Conservation (phyloP, 2,329 filamentous ascomycete genomes). For the Monilinia laxa region DNA sequence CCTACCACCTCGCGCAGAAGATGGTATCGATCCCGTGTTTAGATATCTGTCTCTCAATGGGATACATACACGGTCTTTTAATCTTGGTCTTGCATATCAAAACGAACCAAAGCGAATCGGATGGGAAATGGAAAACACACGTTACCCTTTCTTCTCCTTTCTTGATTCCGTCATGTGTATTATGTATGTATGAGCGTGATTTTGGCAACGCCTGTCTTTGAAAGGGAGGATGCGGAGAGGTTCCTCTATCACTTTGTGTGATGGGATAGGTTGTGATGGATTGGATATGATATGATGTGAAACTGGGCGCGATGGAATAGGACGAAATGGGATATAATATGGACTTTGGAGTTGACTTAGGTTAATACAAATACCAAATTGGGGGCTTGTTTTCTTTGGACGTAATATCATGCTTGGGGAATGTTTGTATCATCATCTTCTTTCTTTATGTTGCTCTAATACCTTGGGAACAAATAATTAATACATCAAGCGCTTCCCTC, state of each 20-base stretch:
- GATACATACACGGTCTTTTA: neutral
- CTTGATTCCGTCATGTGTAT: neutral
- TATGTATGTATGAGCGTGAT: too few species aligned
- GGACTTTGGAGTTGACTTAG: neutral
- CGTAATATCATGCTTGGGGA: too few species aligned
- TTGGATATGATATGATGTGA: too few species aligned
- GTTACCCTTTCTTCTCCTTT: neutral
- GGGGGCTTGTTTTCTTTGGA: neutral
- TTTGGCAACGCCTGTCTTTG: too few species aligned
- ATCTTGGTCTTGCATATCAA: neutral
- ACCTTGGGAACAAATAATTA: neutral
- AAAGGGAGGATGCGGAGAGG: neutral
- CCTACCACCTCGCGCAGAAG: conserved; percentile 8
- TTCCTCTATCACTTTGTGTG: neutral
- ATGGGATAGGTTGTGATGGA: neutral
- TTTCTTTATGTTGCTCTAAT: too few species aligned
- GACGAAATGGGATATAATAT: neutral
- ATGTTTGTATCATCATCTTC: too few species aligned
- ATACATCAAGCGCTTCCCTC: neutral
- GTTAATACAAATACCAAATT: neutral
- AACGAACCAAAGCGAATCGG: too few species aligned
- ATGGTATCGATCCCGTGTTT: conserved; percentile 25
- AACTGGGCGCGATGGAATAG: neutral
- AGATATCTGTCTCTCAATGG: neutral
- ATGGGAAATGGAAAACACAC: neutral